Conservation (phyloP, 352 stramenopile species). For the Globisporangium paroecandrum region DNA sequence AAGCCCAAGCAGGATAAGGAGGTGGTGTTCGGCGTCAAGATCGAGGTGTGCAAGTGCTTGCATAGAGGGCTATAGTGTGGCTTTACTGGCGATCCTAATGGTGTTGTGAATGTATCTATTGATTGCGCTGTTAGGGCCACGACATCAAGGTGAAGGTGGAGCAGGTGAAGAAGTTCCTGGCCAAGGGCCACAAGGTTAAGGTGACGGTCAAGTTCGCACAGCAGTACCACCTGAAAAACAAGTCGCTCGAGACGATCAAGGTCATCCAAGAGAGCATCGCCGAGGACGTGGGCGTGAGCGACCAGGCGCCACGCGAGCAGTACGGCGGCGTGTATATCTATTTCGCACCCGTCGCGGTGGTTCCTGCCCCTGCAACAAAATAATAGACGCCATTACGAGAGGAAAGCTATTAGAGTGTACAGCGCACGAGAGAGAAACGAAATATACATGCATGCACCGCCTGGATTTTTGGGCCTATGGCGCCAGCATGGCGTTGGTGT, state of each 20-base stretch:
- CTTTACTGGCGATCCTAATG: background rate
- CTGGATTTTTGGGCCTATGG: no score
- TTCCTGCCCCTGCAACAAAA: constrained; percentile 11
- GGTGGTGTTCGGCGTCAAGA: constrained; percentile 65
- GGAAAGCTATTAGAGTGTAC: background rate
- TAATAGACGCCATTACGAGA: constrained; percentile 5
- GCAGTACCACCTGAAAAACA: constrained; percentile 54
- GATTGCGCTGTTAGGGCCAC: constrained; percentile 29
- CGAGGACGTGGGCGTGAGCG: constrained; percentile 30
- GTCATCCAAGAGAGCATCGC: constrained; percentile 44
- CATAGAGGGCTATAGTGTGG: background rate
- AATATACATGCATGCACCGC: background rate
- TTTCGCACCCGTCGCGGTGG: constrained; percentile 29
- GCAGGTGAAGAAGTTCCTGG: constrained; percentile 61
- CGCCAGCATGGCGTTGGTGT: no score
- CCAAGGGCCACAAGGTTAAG: constrained; percentile 81
- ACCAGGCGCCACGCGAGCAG: constrained; percentile 36
- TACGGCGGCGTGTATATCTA: constrained; percentile 61
- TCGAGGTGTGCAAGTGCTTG: constrained; percentile 34
- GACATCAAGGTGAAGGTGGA: constrained; percentile 73
- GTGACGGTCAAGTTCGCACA: constrained; percentile 64
- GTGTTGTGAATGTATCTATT: background rate
- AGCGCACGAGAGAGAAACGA: background rate
- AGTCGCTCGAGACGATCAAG: constrained; percentile 42
- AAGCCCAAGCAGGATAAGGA: constrained; percentile 77